Evolutionary conservation across 1,284 basidiomycete genomes (phyloP).

Genomic region (Termitomyces sp.): DNA sequence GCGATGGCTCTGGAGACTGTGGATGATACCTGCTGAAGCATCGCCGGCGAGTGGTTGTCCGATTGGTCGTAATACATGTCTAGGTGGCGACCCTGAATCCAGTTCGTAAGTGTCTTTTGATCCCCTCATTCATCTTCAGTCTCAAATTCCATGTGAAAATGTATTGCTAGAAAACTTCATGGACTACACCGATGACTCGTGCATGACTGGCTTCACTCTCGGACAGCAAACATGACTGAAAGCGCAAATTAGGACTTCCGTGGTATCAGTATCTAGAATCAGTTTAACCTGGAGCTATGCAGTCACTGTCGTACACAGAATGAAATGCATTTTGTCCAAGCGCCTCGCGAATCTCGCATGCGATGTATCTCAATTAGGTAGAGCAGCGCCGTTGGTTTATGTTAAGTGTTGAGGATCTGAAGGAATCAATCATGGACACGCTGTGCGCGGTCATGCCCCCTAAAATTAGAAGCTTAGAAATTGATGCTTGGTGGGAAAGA

Average conservation of each 20-base stretch:
- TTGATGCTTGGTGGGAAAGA: not conserved
- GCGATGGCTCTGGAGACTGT: conserved; percentile 34
- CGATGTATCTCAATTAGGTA: not conserved
- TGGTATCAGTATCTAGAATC: not conserved
- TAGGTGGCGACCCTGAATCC: conserved; percentile 26
- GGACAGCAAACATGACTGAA: conserved; percentile 25
- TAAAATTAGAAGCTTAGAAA: not conserved
- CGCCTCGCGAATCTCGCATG: not conserved
- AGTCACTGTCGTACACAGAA: not conserved
- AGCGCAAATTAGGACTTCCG: conserved; percentile 26
- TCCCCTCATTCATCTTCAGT: not conserved
- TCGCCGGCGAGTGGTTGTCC: conserved; percentile 30
- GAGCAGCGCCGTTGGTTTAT: not conserved
- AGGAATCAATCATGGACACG: not conserved
- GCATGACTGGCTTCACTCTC: conserved; percentile 32
- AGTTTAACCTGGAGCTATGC: not conserved
- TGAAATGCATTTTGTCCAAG: not conserved
- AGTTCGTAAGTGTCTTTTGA: conserved; percentile 23
- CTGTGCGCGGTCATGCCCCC: not conserved
- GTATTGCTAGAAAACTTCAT: conserved; percentile 29
- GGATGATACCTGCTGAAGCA: conserved; percentile 34
- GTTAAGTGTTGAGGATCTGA: not conserved
- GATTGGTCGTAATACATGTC: conserved; percentile 28
- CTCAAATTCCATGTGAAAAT: not conserved
- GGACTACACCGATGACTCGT: conserved; percentile 35